Evolutionary conservation across 2,329 filamentous ascomycete genomes (phyloP), one percentile per base, ranked within the genome.

Genomic region (Scedosporium minutisporum): DNA sequence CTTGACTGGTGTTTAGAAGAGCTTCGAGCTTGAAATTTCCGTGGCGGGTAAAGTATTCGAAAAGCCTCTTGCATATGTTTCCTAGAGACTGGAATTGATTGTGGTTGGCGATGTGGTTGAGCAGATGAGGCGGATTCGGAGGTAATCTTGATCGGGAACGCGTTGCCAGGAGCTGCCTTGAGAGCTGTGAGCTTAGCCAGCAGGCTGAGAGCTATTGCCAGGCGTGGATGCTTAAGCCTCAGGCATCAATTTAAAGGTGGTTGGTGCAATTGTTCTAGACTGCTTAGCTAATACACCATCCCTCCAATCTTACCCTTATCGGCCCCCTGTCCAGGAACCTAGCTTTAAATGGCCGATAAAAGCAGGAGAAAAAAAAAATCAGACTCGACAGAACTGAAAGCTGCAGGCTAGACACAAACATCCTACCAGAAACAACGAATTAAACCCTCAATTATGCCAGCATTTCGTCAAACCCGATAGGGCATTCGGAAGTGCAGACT

Each of bases 1-100:
- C 71, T 71, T 80, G 78, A 70, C 67, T 69, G 66, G 41, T 38
- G 33, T 18, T 29, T 61, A 23, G 25, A 53, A 23, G 10, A 29
- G n/a, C 25, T 25, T 57, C 18, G 25, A 29, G 23, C 53, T 57
- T 33, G 3, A 23, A 12, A 51, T n/a, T 25, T 58, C 16, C 25
- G 23, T 10, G 12, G 33, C 1, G 62, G 62, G 58, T 23, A 44
- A 57, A 58, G n/a, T 9, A 33, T 27, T 62, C 33, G 53, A 55
- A 55, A 55, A 48, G 18, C 6, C 18, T n/a, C 16, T 18, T 48
- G 44, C 5, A 6, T 21, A 21, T n/a, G 16, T 48, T 21, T n/a
- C 9, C 21, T 21, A 3, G 44, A 48, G 44, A 48, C 18, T 14
- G 44, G 18, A 48, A 48, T 18, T 48, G 44, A 48, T n/a, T 48